These are phyloP conservation scores for Draba incana DNA, from an alignment of 345 rosid species.

Conservation along the genomic window DNA sequence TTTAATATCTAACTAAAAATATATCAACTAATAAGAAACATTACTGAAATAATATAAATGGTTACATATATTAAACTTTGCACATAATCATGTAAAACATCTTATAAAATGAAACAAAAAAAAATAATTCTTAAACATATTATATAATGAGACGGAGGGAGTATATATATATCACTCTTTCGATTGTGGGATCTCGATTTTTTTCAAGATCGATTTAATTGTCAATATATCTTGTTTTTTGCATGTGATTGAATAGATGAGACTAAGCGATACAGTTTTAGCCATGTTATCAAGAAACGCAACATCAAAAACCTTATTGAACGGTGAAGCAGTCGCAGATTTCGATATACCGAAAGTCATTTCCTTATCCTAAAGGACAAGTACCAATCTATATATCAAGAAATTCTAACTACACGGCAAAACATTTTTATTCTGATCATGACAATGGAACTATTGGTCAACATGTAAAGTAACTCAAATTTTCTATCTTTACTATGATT, in stretches of 20 bases:
- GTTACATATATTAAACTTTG: no score
- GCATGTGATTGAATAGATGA: conserved; percentile 5
- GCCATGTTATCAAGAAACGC: conserved; percentile 8
- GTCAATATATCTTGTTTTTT: not conserved
- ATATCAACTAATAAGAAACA: no score
- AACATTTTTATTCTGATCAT: not conserved
- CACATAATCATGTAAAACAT: no score
- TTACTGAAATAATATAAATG: no score
- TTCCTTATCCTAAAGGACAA: conserved; percentile 29
- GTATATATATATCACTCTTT: not conserved
- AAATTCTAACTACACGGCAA: not conserved
- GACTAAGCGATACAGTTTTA: conserved; percentile 3
- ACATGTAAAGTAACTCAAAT: not conserved
- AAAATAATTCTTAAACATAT: no score
- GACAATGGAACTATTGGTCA: not conserved
- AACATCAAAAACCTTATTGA: not conserved
- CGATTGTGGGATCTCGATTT: not conserved
- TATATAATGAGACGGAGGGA: no score
- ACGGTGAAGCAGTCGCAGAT: not conserved
- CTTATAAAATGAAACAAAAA: no score
- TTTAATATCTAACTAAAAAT: no score
- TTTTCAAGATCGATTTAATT: not conserved
- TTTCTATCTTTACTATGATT: not conserved
- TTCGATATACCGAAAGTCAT: conserved; percentile 21
- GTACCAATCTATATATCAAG: conserved; percentile 29